Conservation (phyloP, 2,329 filamentous ascomycete genomes). For the Pseudocercospora vitis region DNA sequence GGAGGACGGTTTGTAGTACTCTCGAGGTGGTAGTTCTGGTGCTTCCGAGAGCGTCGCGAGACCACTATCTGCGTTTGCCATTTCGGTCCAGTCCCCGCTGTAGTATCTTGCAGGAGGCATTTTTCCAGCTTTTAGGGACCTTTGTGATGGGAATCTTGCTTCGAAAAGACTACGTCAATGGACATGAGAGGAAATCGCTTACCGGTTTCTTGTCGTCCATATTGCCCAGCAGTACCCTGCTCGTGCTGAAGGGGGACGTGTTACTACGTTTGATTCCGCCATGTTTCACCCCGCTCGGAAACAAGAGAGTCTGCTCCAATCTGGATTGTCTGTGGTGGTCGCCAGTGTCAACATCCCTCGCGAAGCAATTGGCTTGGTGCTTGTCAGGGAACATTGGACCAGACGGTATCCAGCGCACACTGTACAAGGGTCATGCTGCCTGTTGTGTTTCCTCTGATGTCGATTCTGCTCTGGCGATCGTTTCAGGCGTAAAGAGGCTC, state of each 20-base stretch:
- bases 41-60: constrained; percentile 1
- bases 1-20: constrained; percentile 2
- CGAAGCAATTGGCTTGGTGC: neutral
- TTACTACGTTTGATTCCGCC: constrained; percentile 1
- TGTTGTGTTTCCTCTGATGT: neutral
- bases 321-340: neutral
- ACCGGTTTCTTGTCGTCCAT: neutral
- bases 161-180: neutral
- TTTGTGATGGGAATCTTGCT: neutral
- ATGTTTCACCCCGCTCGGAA: constrained; percentile 4
- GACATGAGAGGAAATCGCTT: neutral
- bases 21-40: constrained; percentile 7
- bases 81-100: constrained; percentile 6
- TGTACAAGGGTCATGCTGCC: neutral
- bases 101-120: neutral
- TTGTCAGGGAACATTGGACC: neutral
- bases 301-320: constrained; percentile 1
- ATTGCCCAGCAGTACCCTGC: constrained; percentile 2
- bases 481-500: neutral
- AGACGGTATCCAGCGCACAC: neutral
- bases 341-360: neutral
- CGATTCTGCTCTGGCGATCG: neutral
- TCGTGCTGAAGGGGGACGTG: neutral
- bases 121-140: neutral
- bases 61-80: constrained; percentile 5